Evolutionary conservation across 2,329 filamentous ascomycete species (phyloP).

Genomic region (Fusarium lyarnte): DNA sequence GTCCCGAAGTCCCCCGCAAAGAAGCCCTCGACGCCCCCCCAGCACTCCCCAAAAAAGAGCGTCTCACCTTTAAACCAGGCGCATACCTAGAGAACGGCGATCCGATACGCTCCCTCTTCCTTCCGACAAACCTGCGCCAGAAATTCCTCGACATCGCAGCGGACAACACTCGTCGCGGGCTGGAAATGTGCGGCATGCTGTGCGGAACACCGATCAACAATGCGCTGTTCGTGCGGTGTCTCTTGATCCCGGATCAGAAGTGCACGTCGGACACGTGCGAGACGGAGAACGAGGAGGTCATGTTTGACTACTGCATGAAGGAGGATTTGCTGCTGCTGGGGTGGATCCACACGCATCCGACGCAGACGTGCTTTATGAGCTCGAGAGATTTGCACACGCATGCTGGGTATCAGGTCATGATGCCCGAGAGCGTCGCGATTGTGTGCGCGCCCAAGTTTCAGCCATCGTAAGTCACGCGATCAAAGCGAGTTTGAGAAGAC

Average conservation of each 20-base stretch:
- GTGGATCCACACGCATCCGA: conserved; percentile 98
- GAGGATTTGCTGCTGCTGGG: conserved; percentile 88
- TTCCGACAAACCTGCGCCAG: conserved; percentile 78
- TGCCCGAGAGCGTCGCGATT: conserved; percentile 95
- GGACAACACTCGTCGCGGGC: conserved; percentile 79
- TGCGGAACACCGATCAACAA: conserved; percentile 93
- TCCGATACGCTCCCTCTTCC: conserved; percentile 86
- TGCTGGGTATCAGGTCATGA: conserved; percentile 93
- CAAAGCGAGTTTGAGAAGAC: neutral
- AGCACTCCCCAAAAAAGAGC: conserved; percentile 57
- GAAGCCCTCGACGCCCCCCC: conserved; percentile 37
- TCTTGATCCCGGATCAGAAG: conserved; percentile 91
- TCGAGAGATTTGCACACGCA: conserved; percentile 94
- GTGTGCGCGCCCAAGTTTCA: conserved; percentile 88
- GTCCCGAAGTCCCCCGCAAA: conserved; percentile 46
- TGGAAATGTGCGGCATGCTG: conserved; percentile 95
- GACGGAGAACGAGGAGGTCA: conserved; percentile 83
- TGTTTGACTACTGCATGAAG: conserved; percentile 89
- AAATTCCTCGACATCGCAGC: conserved; percentile 79
- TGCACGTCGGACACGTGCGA: conserved; percentile 95
- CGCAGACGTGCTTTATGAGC: conserved; percentile 98
- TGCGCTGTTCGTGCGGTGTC: conserved; percentile 87
- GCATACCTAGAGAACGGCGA: conserved; percentile 91
- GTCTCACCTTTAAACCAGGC: conserved; percentile 76
- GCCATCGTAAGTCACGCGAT: conserved; percentile 68